Conservation (phyloP, 768 basidiomycete genomes). For the Gymnopilus junonius region DNA sequence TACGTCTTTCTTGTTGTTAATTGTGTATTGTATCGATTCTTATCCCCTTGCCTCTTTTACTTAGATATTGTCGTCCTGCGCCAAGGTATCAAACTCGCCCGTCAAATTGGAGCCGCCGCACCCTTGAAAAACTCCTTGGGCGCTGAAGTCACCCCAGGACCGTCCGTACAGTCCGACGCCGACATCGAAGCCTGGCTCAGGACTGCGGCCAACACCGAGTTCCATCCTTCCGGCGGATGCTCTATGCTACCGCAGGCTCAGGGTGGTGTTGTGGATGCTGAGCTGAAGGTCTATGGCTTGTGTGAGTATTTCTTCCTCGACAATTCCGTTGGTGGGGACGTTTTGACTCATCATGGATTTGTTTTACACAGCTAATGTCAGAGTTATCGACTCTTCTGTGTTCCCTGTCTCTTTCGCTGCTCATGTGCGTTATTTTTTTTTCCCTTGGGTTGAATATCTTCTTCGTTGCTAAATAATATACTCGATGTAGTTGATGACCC, state of each 20-base stretch:
- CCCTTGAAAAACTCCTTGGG: constrained; percentile 51
- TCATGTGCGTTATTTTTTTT: constrained; percentile 23
- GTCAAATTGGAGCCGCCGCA: constrained; percentile 52
- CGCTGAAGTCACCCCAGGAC: constrained; percentile 26
- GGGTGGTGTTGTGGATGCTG: constrained; percentile 38
- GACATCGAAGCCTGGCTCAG: constrained; percentile 59
- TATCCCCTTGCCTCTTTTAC: constrained; percentile 26
- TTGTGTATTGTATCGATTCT: not conserved
- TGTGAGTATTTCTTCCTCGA: constrained; percentile 10
- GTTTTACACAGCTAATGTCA: constrained; percentile 45
- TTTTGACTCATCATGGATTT: not conserved
- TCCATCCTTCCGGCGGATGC: constrained; percentile 50
- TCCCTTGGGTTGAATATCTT: not conserved
- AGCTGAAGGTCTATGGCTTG: constrained; percentile 36
- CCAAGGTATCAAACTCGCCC: constrained; percentile 66
- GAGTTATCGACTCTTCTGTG: constrained; percentile 62
- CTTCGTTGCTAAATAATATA: not conserved
- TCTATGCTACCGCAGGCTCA: constrained; percentile 34
- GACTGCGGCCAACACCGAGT: constrained; percentile 51
- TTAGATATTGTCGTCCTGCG: constrained; percentile 53
- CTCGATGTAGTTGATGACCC: constrained; percentile 2
- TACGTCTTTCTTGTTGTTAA: no score
- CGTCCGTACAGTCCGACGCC: constrained; percentile 52
- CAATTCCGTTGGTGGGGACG: not conserved
- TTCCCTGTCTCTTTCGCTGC: constrained; percentile 50